Evolutionary conservation across 164 flowering plant species (phyloP), one percentile per base, ranked within the genome.

Genomic region (Cinnamomum micranthum): DNA sequence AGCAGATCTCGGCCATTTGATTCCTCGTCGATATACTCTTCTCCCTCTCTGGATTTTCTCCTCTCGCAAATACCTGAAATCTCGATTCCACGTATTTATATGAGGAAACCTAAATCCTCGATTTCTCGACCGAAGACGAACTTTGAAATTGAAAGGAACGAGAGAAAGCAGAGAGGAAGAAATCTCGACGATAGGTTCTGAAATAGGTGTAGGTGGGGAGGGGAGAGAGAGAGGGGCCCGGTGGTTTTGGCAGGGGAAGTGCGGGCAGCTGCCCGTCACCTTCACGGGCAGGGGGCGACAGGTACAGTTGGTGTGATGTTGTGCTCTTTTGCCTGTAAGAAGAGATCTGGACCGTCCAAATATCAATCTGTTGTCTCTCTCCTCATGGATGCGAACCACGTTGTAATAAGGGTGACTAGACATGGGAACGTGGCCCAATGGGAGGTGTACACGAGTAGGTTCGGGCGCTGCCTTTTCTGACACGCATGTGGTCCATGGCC

Each of bases 1-100:
- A 84, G 55, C 90, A 87, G 33, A 84, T 81, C 47, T 83, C 88
- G 41, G 88, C 89, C 86, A 86, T 82, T 82, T 70, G 9, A 50
- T 50, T 19, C 47, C 47, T 41, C 11, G 10, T 41, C 47, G 47
- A 41, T 41, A 11, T 6, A 41, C 47, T 41, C 17, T 20, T 5
- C 27, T 33, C 15, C 69, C 31, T 24, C 27, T 12, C 25, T 23
- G 33, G 27, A 66, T 66, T 22, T 27, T 12, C 69, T 14, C 9
- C 28, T 0, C 6, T 15, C 27, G 41, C 25, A 15, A 19, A 41
- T 7, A 9, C 47, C 47, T 41, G 11, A 1, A 41, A 1, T 41
- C 33, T 24, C 62, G 33, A 23, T 22, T 71, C 25, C 19, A 20
- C 47, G 47, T 50, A 23, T 10, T 50, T 28, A 50, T 65, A 65